Conservation (phyloP, 805 yeast species). For the Sporopachydermia lactativora region DNA sequence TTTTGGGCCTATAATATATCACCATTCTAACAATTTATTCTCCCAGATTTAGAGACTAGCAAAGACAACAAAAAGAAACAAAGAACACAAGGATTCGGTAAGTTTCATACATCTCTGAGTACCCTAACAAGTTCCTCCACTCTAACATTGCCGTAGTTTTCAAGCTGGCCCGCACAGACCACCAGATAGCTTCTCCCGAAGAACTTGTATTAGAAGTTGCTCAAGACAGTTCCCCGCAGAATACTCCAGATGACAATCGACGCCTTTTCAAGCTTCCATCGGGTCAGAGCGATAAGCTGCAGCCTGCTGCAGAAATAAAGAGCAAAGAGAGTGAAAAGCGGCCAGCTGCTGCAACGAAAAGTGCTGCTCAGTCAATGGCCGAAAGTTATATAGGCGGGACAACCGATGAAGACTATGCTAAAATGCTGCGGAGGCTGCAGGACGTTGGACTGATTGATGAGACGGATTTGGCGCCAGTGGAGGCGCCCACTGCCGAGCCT, state of each 20-base stretch:
- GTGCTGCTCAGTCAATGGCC: background rate
- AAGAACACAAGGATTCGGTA: background rate
- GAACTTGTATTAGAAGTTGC: background rate
- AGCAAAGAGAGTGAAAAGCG: background rate
- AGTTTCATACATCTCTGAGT: background rate
- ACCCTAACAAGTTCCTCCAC: background rate
- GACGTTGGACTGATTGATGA: slow-evolving; percentile 1
- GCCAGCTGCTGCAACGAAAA: background rate
- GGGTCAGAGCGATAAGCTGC: background rate
- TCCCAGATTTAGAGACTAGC: background rate
- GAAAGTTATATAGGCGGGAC: background rate
- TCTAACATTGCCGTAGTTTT: background rate
- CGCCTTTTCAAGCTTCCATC: background rate
- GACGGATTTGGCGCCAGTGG: background rate
- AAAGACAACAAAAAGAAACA: background rate
- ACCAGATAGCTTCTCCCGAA: background rate
- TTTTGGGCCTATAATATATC: too few relatives aligned
- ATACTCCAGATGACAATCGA: background rate
- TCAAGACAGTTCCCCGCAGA: background rate
- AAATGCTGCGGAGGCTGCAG: background rate
- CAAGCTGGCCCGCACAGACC: background rate
- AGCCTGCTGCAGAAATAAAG: background rate
- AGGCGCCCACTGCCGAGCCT: background rate
- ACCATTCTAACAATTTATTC: too few relatives aligned
- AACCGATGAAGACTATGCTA: slow-evolving; percentile 1